Evolutionary conservation across 2,329 filamentous ascomycete genomes (phyloP).

Genomic region (Clonostachys sp.): DNA sequence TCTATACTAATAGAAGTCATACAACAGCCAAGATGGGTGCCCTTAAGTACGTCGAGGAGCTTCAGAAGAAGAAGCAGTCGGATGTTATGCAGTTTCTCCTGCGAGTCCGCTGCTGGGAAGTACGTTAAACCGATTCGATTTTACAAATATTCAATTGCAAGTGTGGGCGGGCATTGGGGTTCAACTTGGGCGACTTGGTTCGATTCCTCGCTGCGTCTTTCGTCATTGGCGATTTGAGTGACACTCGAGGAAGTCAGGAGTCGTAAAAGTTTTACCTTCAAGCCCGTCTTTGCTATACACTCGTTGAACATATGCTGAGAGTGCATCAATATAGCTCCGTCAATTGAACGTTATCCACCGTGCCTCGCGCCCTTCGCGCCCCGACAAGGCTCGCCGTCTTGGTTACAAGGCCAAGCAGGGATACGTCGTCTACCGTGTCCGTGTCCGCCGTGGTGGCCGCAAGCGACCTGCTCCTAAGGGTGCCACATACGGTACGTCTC

Average conservation of each 20-base stretch:
- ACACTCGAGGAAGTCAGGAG: conserved; percentile 1
- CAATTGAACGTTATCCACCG: conserved; percentile 99
- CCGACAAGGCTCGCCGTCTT: conserved; percentile 99
- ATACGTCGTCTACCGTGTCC: conserved; percentile 99
- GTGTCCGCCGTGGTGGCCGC: conserved; percentile 97
- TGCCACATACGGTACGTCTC: conserved; percentile 87
- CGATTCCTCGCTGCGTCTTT: neutral
- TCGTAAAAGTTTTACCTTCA: neutral
- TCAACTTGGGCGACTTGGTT: neutral
- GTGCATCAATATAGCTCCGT: conserved; percentile 99
- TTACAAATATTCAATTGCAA: neutral
- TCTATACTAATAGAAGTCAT: neutral
- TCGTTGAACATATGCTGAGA: conserved; percentile 99
- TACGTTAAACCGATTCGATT: conserved; percentile 42
- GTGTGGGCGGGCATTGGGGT: conserved; percentile 1
- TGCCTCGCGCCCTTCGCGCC: conserved; percentile 94
- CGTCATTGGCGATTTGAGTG: too few relatives aligned
- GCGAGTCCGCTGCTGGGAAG: conserved; percentile 99
- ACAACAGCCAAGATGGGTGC: conserved; percentile 82
- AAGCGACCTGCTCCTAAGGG: conserved; percentile 96
- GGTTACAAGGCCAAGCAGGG: conserved; percentile 99
- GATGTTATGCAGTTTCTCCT: conserved; percentile 99
- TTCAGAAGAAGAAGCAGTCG: conserved; percentile 99
- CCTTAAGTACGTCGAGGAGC: conserved; percentile 99
- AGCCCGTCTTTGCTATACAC: conserved; percentile 71